Base-by-base conservation (phyloP, 257 asterid genomes). In the Linderniella brevidens region DNA sequence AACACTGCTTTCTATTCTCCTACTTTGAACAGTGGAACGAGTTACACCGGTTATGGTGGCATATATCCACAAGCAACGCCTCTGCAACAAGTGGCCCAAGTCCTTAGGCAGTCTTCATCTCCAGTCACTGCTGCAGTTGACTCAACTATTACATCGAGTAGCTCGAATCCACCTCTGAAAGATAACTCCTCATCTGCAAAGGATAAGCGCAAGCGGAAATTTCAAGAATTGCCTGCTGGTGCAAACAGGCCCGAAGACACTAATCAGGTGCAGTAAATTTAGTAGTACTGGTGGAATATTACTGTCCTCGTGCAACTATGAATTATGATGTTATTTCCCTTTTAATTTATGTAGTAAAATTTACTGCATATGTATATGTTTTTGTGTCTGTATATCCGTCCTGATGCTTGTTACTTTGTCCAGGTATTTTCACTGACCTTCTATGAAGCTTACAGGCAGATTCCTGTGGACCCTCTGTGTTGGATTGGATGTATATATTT, bases 371-470 rank as follows among this genome's bases (percentile, higher is more conserved):
- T n/a, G n/a, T n/a, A n/a, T 9, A 12, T 16, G 14, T 46, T 46
- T 7, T 1, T 46, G 10, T 13, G 19, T 20, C 6, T 16, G 29
- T 29, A 53, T 37, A 61, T 40, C 59, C 35, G 41, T 49, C 61
- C 92, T 85, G 79, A 88, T 76, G 45, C 49, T 57, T 58, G 43
- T 53, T 70, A 63, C 79, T 72, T 74, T 64, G 84, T 88, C 96
- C 98, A 84, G 98, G 94, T 88, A 80, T 78, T 88, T 76, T 74
- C 94, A 84, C 94, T 76, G 86, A 80, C 80, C 96, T 88, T 86
- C 73, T 79, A 56, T 78, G 87, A 88, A 74, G 95, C 95, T 80
- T 52, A 76, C 85, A 70, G 75, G 93, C 80, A 57, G 80, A 77
- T 69, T 57, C 66, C n/a, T n/a, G n/a, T 69, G 81, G 84, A 69